Evolutionary conservation across 2,329 filamentous ascomycete species (phyloP), one percentile per base, ranked within the genome.

Genomic region (Fusarium poae): DNA sequence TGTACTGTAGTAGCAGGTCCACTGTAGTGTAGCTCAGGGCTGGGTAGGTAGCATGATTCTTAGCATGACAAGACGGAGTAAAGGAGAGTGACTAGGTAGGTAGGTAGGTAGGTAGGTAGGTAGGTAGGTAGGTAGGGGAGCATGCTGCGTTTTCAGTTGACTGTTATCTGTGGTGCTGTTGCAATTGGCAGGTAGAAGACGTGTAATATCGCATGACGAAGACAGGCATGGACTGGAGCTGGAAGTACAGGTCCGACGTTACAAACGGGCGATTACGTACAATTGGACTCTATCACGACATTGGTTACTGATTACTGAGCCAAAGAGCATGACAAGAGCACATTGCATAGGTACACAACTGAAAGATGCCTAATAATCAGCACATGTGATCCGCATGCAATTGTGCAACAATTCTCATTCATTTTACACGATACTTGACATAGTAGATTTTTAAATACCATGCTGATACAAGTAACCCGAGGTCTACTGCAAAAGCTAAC

Each of bases 201-300:
- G 34, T 29, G 48, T 39, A 44, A 37, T 46, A 62, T 73, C 56
- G 71, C 67, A 73, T 65, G 69, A 74, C 70, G 65, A 39, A 54
- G 23, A 50, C 58, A 61, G 29, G 23, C 39, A 54, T 46, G 27
- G 25, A 25, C 30, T 27, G 46, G 29, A 11, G 20, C 35, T 65
- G 62, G 62, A 65, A 60, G 57, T 39, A 45, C 57, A 60, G 42
- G 61, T 55, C 62, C 54, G 54, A 67, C 55, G 49, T 68, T 57
- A 51, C 48, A 62, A 60, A 61, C 51, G 63, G 65, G 42, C 58
- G 58, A 74, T 73, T 74, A 73, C 71, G 71, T 74, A 74, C 67
- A 48, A 59, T 43, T 55, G 50, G 56, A 48, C 42, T 54, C 45
- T 34, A 49, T 67, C 62, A 62, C 64, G 42, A 68, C 46, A 40